phyloP scores from a whole-genome alignment of 148 eudicot species.

The Persicaria tinctoria region DNA sequence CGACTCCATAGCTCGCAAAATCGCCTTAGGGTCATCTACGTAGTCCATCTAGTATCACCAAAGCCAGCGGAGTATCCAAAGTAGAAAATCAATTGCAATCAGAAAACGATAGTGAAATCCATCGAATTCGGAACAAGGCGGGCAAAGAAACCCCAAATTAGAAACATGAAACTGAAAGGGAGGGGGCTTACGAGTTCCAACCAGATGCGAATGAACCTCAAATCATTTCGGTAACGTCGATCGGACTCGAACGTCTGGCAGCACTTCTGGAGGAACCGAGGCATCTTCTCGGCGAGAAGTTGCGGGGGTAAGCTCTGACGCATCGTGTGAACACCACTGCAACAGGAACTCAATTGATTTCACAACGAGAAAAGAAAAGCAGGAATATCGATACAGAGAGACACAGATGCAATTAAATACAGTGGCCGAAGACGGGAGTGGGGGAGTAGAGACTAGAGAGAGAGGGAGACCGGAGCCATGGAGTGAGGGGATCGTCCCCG shows the following conservation, averaged over 20 bases:
- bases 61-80: slow-evolving; percentile 5
- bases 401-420: slow-evolving; percentile 11
- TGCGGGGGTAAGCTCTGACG: slow-evolving; percentile 46
- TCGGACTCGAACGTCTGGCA: slow-evolving; percentile 67
- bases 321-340: slow-evolving; percentile 73
- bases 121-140: background rate
- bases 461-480: slow-evolving; percentile 73
- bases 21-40: slow-evolving; percentile 80
- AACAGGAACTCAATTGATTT: background rate
- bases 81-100: background rate
- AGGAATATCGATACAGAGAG: background rate
- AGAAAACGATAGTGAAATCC: background rate
- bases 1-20: slow-evolving; percentile 60
- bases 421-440: background rate
- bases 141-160: background rate
- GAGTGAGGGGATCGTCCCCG: slow-evolving; percentile 82
- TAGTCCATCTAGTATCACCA: slow-evolving; percentile 66
- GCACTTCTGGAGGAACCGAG: slow-evolving; percentile 90
- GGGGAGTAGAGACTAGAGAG: slow-evolving; percentile 2
- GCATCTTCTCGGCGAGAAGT: slow-evolving; percentile 74
- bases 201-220: slow-evolving; percentile 84
- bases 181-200: slow-evolving; percentile 52
- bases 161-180: background rate
- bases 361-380: background rate
- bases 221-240: slow-evolving; percentile 61